A percentile compares a stretch with the other conserved stretches of the same genome.
Conservation (phyloP, 176 grass and related monocot genomes). For the Phoenix roebelenii region DNA sequence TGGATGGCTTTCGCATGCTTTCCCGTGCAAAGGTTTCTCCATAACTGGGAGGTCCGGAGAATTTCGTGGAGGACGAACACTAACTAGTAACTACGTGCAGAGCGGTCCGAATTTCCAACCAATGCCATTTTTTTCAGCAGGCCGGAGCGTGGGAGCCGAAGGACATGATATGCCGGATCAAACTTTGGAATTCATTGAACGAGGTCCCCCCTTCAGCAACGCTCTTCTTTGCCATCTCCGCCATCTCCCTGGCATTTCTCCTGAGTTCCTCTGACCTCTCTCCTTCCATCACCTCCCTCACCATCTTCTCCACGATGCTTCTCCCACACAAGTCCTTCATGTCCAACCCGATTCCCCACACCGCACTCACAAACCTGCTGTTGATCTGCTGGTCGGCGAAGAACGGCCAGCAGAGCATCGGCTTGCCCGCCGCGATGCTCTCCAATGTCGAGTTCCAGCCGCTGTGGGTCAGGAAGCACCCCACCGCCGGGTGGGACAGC, state of each 20-base stretch:
- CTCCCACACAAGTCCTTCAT: conserved; percentile 28
- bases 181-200: not conserved
- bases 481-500: conserved; percentile 34
- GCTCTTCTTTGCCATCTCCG: conserved; percentile 17
- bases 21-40: no score
- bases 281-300: conserved; percentile 39
- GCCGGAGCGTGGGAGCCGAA: no score
- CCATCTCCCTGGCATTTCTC: conserved; percentile 14
- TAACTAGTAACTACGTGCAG: no score
- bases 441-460: no score
- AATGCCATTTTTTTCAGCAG: no score
- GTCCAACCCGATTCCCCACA: conserved; percentile 26
- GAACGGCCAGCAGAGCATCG: conserved; percentile 31
- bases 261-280: conserved; percentile 16
- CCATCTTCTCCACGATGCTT: conserved; percentile 26
- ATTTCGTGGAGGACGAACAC: no score
- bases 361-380: conserved; percentile 22
- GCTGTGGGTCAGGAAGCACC: conserved; percentile 24
- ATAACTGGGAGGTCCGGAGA: no score
- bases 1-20: no score
- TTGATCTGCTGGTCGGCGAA: conserved; percentile 37
- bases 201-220: conserved; percentile 28
- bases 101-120: no score
- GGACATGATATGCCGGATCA: no score
- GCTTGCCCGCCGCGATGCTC: conserved; percentile 20